Base-by-base conservation (phyloP, 2,329 filamentous ascomycete species). In the Fusarium clavum region DNA sequence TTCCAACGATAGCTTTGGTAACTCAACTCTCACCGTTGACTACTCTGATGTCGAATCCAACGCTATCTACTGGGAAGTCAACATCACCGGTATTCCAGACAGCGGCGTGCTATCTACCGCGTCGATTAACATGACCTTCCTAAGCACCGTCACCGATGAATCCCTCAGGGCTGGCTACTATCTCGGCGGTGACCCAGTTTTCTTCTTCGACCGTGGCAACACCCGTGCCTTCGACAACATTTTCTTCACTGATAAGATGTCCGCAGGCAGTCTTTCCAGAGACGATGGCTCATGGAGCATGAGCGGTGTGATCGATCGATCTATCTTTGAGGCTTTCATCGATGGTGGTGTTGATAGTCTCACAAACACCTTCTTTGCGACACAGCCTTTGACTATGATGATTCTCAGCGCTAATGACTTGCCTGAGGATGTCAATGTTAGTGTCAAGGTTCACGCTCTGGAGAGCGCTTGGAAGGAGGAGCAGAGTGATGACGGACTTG, bases 21-120 rank as follows among this genome's bases (percentile, higher is more conserved):
- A 88, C 71, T 81, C 81, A 20, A 82, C 79, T 1, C 61, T 88
- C 2, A 71, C 81, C 1, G 74, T 88, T 0, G 84, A 89, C 74
- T 90, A 87, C 77, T 81, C 83, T 3, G 48, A 59, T 6, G 56
- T 72, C 8, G 45, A 66, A 13, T 72, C 70, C 2, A 83, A 84
- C 9, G 86, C 87, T 0, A 71, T 90, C 5, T 87, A 86, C 72
- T 84, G 89, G 71, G 84, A 87, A 57, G 82, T 83, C 46, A 86
- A 87, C 64, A 79, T 90, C 41, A 85, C 84, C 12, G 79, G 77
- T 1, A 68, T 79, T 9, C 73, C 76, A 0, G 48, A 70, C 2
- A 52, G 25, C 1, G 70, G 69, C 4, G 47, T 76, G 0, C 22
- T 70, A 0, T 45, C 70, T 5, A 69, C 64, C 2, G 74, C 78